A percentile compares a stretch with the other conserved stretches of the same genome.
Conservation (phyloP, 106 monocot genomes). For the Apostasia ramifera region DNA sequence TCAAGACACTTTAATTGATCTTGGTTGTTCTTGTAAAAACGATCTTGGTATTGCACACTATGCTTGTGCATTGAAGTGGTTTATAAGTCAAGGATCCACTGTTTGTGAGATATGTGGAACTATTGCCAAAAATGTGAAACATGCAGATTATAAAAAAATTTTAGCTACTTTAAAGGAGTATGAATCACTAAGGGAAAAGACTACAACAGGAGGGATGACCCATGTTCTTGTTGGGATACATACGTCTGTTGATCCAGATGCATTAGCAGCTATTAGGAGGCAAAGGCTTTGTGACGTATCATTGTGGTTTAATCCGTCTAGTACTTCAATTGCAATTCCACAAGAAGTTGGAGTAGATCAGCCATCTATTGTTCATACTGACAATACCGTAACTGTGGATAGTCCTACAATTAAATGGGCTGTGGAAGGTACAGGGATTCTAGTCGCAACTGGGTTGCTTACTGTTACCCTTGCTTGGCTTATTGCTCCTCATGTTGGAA, state of each 20-base stretch:
- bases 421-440: slow-evolving; percentile 58
- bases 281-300: slow-evolving; percentile 93
- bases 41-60: slow-evolving; percentile 92
- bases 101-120: slow-evolving; percentile 91
- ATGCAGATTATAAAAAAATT: slow-evolving; percentile 66
- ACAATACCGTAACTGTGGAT: slow-evolving; percentile 33
- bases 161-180: slow-evolving; percentile 68
- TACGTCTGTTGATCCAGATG: slow-evolving; percentile 70
- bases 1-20: slow-evolving; percentile 48
- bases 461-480: slow-evolving; percentile 69
- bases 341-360: slow-evolving; percentile 37
- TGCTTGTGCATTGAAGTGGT: slow-evolving; percentile 98
- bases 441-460: slow-evolving; percentile 71
- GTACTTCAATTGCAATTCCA: slow-evolving; percentile 28
- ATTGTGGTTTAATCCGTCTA: slow-evolving; percentile 80
- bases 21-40: slow-evolving; percentile 96
- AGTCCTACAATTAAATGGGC: slow-evolving; percentile 40
- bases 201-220: slow-evolving; percentile 38
- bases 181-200: slow-evolving; percentile 61
- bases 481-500: slow-evolving; percentile 81
- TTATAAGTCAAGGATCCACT: slow-evolving; percentile 86
- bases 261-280: slow-evolving; percentile 73
- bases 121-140: slow-evolving; percentile 52
- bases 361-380: slow-evolving; percentile 15
- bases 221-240: slow-evolving; percentile 22